Base-by-base conservation (phyloP, 2,329 filamentous ascomycete species). In the Hypoxylon sp. region DNA sequence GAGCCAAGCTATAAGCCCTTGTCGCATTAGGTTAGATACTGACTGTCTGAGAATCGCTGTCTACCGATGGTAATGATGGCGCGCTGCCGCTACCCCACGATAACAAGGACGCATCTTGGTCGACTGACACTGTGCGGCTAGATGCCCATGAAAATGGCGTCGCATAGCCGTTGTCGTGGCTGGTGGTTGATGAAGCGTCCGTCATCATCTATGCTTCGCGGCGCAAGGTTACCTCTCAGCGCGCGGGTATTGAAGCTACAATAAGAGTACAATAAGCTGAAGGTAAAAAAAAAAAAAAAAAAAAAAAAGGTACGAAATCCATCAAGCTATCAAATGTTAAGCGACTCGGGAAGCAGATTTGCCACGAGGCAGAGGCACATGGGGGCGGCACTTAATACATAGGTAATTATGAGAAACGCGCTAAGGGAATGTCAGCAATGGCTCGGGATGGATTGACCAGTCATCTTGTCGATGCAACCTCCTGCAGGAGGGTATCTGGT, bases 71-170 rank as follows among this genome's bases (percentile, higher is more conserved):
- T n/a, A 75, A 57, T 1, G 74, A 75, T 3, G 73, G 71, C 35
- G 66, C 72, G 44, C 74, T 75, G 2, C 71, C 69, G 19, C 59
- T 71, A 26, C 70, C 74, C 74, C 74, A 75, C n/a, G 74, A 74
- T 35, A 75, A 59, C 14, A 39, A 24, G 50, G 64, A 71, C 37
- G 44, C 46, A 47, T 65, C 51, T 46, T 67, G 59, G 19, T 63
- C 55, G 14, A 71, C 63, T 19, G 63, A 64, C 13, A 46, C 48
- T 5, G 69, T 67, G n/a, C 52, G 57, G 33, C 50, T 69, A 14
- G 66, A 67, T 10, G 58, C 52, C 42, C 58, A 65, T 17, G 65
- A 63, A 31, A 61, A 66, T 29, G 59, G 33, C 5, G 54, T 62
- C 33, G 57, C 52, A 42, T 31, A 22, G 35, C 44, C 50, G 24